Base-by-base conservation (phyloP, 1,139 yeast species). In the Saccharomyces hybrid region DNA sequence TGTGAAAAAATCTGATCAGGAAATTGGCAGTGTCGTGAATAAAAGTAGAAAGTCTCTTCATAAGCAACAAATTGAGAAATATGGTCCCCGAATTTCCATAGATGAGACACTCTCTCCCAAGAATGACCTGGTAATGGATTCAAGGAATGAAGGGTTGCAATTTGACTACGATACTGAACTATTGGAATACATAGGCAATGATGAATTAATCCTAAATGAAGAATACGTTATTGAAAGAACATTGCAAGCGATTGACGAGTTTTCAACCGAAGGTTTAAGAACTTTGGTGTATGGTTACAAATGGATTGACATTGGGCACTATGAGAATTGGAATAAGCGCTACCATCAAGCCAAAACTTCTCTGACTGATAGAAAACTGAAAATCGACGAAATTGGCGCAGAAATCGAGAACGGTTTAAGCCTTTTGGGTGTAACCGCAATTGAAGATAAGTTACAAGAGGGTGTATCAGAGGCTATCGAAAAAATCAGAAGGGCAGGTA, bases 401-500 rank as follows among this genome's bases (percentile, higher is more conserved):
- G 68, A 76, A 54, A 75, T 93, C 55, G 99, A 95, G 68, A 70
- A 68, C 9, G 77, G 79, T 31, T 73, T 93, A 48, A 84, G 80
- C 55, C 72, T 93, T 23, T 70, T 85, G 13, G 99, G 99, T 7
- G 97, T 96, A 2, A 90, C 98, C 2, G 99, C 98, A 0, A 93
- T 95, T 59, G 99, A 95, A 69, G 99, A 95, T 67, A 95, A 93
- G 67, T 76, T 95, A 49, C 99, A 95, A 71, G 88, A 85, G 48
- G 99, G 99, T 11, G 99, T 95, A 0, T 86, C 97, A 26, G 96
- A 90, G 55, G 82, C 98, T 0, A 91, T 93, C 59, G 97, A 90
- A 56, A 90, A 89, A 66, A 77, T 95, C 44, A 81, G 96, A 62
- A 78, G 96, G 57, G 99, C 99, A 0, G 96, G 96, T 4, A 90